These are phyloP conservation scores for Wickerhamiella shivajii DNA, from an alignment of 805 yeast genomes.

Conservation along the genomic window DNA sequence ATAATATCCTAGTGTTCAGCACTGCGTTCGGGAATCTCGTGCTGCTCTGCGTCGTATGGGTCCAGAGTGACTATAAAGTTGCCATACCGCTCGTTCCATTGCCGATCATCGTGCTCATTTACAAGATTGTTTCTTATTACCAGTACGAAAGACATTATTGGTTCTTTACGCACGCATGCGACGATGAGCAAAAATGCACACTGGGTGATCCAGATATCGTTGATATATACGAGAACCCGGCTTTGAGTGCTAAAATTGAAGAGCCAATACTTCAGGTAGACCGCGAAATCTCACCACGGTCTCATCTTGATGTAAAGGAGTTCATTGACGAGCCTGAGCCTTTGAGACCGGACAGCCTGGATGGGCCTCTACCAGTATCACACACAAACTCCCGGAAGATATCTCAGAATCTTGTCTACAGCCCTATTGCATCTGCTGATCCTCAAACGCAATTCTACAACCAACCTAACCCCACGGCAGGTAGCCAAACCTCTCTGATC, in stretches of 20 bases:
- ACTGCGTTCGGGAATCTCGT: conserved; percentile 26
- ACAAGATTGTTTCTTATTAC: conserved; percentile 17
- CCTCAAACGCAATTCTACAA: too few species aligned
- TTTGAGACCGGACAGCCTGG: too few species aligned
- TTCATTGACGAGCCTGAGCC: too few species aligned
- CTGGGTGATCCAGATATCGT: conserved; percentile 1
- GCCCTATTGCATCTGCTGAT: too few species aligned
- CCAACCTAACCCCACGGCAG: too few species aligned
- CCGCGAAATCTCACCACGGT: too few species aligned
- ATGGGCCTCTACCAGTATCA: too few species aligned
- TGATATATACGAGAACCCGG: conserved; percentile 15
- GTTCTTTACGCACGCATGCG: conserved; percentile 10
- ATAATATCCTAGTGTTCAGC: conserved; percentile 24
- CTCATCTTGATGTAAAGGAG: too few species aligned
- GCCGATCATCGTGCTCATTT: conserved; percentile 18
- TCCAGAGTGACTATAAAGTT: conserved; percentile 24
- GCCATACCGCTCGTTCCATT: conserved; percentile 24
- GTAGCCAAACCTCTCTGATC: too few species aligned
- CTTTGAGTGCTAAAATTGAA: conserved; percentile 5
- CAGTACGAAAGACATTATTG: conserved; percentile 13
- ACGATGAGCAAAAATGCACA: not conserved
- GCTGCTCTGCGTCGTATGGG: conserved; percentile 26
- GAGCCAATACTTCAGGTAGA: conserved; percentile 11
- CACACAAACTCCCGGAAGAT: too few species aligned
- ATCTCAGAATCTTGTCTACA: too few species aligned